Evolutionary conservation across 1,139 yeast species (phyloP), one percentile per base, ranked within the genome.

Genomic region (Candida glucosophila): DNA sequence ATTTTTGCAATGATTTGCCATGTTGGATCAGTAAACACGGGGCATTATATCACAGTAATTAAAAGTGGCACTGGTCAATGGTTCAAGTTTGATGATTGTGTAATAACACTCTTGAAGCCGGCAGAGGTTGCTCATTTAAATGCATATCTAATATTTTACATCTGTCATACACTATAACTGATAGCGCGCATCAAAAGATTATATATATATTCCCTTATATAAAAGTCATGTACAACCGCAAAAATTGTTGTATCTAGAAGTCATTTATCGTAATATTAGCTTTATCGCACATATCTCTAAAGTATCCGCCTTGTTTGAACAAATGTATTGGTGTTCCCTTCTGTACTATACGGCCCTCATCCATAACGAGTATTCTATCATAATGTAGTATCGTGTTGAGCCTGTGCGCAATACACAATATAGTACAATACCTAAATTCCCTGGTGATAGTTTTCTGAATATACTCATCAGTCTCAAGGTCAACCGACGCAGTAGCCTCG

Each of bases 1-100:
- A 62, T 90, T 23, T 83, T 77, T 53, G 95, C 92, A 2, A 73
- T 86, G 20, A 78, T 90, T 7, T 76, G 88, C 42, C 98, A 90
- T 49, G 76, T 76, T 23, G 98, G 98, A 1, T 77, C 90, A 14
- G 92, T 88, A 4, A 83, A 85, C 46, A 90, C 96, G 2, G 98
- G 98, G 8, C 98, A 90, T 52, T 90, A 90, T 48, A 70, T 88
- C 11, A 81, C 92, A 13, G 69, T 78, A 40, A 68, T 82, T 35
- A 88, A 86, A 47, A 73, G 68, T 36, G 62, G 73, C 12, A 68
- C 71, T 23, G 86, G 88, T 11, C 56, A 67, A 43, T 90, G 98
- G 98, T 79, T 79, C 46, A 77, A 74, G 48, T 88, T 86, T 49
- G 95, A 90, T 47, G 98, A 90, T 53, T 77, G 92, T 14, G 74